A percentile compares a stretch with the other conserved stretches of the same genome.
Conservation (phyloP, 345 rosid species). For the Brassica napus region Da-Ae NC_063442.1:39619001-39619500, state of each 20-base stretch:
- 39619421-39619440: constrained; percentile 2
- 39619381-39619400: constrained; percentile 10
- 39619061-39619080: constrained; percentile 73
- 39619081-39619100: constrained; percentile 90
- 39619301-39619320: constrained; percentile 67
- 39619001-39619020: constrained; percentile 62
- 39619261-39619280: constrained; percentile 47
- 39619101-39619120: constrained; percentile 95
- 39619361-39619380: constrained; percentile 38
- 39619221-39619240: constrained; percentile 51
- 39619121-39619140: constrained; percentile 79
- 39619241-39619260: constrained; percentile 48
- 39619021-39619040: constrained; percentile 67
- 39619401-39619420: constrained; percentile 18
- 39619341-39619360: constrained; percentile 51
- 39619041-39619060: constrained; percentile 56
- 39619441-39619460: neutral
- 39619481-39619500: constrained; percentile 47
- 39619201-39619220: constrained; percentile 43
- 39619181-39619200: constrained; percentile 44
- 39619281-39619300: constrained; percentile 46
- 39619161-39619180: constrained; percentile 50
- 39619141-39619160: constrained; percentile 51
- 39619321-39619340: constrained; percentile 52
- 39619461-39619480: constrained; percentile 47